A percentile compares a stretch with the other conserved stretches of the same genome.
Evolutionary conservation across 2,329 filamentous ascomycete species (phyloP).

Genomic region (Sporothrix protearum): DNA sequence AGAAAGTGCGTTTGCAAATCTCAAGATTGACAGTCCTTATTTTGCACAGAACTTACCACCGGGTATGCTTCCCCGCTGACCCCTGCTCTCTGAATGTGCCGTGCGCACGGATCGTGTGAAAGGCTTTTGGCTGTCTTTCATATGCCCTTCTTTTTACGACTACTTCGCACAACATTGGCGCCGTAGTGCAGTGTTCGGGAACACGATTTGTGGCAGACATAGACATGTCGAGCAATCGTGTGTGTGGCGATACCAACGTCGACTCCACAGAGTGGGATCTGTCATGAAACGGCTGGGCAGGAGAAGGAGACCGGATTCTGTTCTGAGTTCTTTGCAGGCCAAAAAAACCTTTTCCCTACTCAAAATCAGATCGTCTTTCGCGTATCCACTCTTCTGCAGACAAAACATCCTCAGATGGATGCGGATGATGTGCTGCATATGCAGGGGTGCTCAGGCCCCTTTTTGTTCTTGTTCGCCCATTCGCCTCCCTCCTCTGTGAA

Average conservation of each 20-base stretch:
- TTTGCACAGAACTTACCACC: neutral
- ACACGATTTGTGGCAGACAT: neutral
- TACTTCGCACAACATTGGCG: neutral
- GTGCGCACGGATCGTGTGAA: neutral
- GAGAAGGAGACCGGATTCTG: neutral
- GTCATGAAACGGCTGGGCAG: neutral
- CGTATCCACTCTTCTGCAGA: neutral
- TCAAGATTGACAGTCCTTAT: neutral
- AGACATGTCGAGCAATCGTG: neutral
- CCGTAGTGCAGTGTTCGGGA: neutral
- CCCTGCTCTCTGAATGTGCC: neutral
- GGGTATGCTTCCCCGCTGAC: conserved; percentile 5
- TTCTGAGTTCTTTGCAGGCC: neutral
- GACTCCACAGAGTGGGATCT: neutral
- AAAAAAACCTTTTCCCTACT: no score
- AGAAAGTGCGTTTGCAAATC: neutral
- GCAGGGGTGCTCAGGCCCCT: conserved; percentile 10
- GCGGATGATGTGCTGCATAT: neutral
- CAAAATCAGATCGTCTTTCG: neutral
- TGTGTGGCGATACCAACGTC: neutral
- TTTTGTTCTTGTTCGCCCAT: neutral
- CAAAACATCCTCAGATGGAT: neutral
- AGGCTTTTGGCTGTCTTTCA: neutral
- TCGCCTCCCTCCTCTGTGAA: neutral
- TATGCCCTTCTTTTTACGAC: neutral